phyloP scores from a whole-genome alignment of 768 basidiomycete genomes.

The Tephrocybe sp. region DNA sequence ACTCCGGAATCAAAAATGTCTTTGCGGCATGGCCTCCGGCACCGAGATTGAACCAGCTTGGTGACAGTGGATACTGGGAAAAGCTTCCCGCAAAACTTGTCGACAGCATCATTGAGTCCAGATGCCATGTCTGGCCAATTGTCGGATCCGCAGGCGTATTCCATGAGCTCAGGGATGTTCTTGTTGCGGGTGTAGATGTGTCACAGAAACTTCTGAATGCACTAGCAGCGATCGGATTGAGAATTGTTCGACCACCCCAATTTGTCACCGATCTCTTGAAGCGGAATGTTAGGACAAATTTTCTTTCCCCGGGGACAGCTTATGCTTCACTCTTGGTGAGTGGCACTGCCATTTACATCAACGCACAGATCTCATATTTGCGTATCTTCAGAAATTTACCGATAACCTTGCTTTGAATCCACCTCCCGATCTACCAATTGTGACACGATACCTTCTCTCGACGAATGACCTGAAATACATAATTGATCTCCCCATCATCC shows the following conservation, averaged over 20 bases:
- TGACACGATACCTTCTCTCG: conserved; percentile 37
- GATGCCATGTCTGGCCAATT: conserved; percentile 36
- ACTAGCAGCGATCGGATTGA: conserved; percentile 32
- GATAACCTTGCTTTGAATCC: conserved; percentile 6
- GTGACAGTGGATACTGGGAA: conserved; percentile 41
- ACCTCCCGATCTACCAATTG: neutral
- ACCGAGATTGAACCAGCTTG: conserved; percentile 29
- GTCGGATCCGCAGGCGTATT: conserved; percentile 11
- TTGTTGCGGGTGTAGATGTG: conserved; percentile 27
- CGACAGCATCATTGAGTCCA: conserved; percentile 21
- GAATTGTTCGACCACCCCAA: conserved; percentile 34
- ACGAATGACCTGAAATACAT: conserved; percentile 30
- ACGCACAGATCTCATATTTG: neutral
- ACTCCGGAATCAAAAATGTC: conserved; percentile 24
- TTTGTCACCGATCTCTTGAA: conserved; percentile 31
- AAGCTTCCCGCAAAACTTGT: conserved; percentile 31
- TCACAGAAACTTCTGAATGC: conserved; percentile 23
- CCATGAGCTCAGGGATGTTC: conserved; percentile 14
- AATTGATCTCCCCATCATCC: conserved; percentile 36
- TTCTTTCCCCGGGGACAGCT: conserved; percentile 28
- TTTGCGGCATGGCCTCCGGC: conserved; percentile 42
- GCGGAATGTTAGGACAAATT: conserved; percentile 6
- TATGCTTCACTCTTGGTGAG: conserved; percentile 31
- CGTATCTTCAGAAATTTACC: conserved; percentile 16
- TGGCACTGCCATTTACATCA: neutral